A percentile compares a stretch with the other conserved stretches of the same genome.
Conservation (phyloP, 179 eudicot species). For the Gypsophila paniculata region DNA sequence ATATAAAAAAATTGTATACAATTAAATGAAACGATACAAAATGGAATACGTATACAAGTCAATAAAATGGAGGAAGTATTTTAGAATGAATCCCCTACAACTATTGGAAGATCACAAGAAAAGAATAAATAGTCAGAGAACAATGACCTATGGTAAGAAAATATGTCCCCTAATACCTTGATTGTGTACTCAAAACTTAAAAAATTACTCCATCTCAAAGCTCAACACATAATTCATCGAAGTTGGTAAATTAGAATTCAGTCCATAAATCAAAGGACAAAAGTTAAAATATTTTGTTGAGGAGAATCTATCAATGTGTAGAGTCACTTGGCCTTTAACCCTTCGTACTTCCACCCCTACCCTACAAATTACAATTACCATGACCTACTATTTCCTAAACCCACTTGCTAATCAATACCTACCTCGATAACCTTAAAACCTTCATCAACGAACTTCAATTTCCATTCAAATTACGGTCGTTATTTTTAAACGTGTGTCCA, state of each 20-base stretch:
- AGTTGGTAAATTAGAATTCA: constrained; percentile 15
- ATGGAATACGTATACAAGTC: too few species aligned
- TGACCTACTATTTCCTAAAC: constrained; percentile 14
- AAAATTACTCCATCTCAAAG: not conserved
- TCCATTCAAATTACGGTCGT: not conserved
- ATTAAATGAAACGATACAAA: too few species aligned
- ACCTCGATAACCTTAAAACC: constrained; percentile 11
- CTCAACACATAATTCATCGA: constrained; percentile 10
- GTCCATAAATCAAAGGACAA: constrained; percentile 24
- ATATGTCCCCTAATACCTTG: too few species aligned
- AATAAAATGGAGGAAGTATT: too few species aligned
- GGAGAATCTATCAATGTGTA: not conserved
- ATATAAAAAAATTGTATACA: too few species aligned
- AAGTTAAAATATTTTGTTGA: not conserved
- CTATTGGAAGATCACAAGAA: too few species aligned
- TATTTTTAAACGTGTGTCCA: too few species aligned
- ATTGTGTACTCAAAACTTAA: constrained; percentile 6
- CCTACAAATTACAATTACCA: not conserved
- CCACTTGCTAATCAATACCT: not conserved
- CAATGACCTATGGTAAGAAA: too few species aligned
- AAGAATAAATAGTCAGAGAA: too few species aligned
- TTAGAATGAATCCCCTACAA: too few species aligned
- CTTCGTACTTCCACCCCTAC: constrained; percentile 6
- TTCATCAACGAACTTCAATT: not conserved
- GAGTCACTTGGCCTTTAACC: not conserved